Evolutionary conservation across 768 basidiomycete genomes (phyloP), one percentile per base, ranked within the genome.

Genomic region (Guyanaporus albipodus): DNA sequence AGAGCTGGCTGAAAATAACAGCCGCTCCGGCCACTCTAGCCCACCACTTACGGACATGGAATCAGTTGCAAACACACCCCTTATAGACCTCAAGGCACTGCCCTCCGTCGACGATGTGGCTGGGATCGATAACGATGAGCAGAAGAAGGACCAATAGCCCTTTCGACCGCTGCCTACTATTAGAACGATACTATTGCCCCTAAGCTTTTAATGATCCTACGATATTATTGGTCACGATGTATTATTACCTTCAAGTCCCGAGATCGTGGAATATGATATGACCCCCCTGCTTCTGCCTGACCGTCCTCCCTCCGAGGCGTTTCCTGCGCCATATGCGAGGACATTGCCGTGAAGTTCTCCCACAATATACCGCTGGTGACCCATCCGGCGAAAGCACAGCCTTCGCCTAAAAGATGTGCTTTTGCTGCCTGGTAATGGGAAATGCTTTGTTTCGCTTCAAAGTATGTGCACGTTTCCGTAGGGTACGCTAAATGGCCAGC

Each of bases 1-100:
- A 67, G 93, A 96, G 58, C 76, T 95, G 24, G 91, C 90, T 3
- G 87, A 91, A 55, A 73, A 71, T 12, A 73, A 69, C 39, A 70
- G 76, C 17, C 79, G 80, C 15, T 83, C 73, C 6, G 76, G 74
- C 1, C 67, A 66, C 11, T 72, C 78, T 4, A 85, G 77, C 31
- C 83, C 84, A 12, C 67, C 64, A n/a, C 50, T 69, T 21, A 72
- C 70, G 26, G 77, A 78, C 24, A 59, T 69, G 15, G 70, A 70
- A 21, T 71, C 74, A 1, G 53, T 68, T 10, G 59, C 58, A 14
- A 66, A 60, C 38, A 74, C 75, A 1, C 72, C 66, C 26, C 52
- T 47, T 47, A 59, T 59, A 44, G 61, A 62, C 22, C 18, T 21
- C 40, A 44, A 42, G 34, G 36, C 50, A 47, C 51, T 66, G 15